Evolutionary conservation across 2,329 filamentous ascomycete species (phyloP).

Genomic region (Rutstroemia sp.): DNA sequence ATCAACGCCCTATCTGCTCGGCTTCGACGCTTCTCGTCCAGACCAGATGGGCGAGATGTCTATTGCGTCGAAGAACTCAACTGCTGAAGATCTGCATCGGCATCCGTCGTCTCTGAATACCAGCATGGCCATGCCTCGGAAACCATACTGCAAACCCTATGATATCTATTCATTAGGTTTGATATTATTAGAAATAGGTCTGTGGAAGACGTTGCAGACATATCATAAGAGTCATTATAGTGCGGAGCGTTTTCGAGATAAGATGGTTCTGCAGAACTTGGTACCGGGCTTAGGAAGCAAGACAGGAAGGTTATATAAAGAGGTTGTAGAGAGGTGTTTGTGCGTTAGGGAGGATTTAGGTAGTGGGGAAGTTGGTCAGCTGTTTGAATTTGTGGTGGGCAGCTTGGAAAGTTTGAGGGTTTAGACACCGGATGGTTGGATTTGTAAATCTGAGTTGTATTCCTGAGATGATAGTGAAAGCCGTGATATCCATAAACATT

Average conservation of each 20-base stretch:
- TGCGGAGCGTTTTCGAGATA: slow-evolving; percentile 36
- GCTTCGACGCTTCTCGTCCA: slow-evolving; percentile 36
- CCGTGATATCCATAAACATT: too few relatives aligned
- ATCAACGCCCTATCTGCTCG: slow-evolving; percentile 32
- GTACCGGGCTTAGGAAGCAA: slow-evolving; percentile 37
- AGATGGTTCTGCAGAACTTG: slow-evolving; percentile 34
- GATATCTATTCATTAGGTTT: slow-evolving; percentile 41
- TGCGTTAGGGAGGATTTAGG: slow-evolving; percentile 32
- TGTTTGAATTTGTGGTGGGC: slow-evolving; percentile 37
- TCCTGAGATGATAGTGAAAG: background rate
- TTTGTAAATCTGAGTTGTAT: background rate
- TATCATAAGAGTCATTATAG: slow-evolving; percentile 38
- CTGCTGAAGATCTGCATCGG: slow-evolving; percentile 36
- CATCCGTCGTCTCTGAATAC: slow-evolving; percentile 36
- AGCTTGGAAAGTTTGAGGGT: slow-evolving; percentile 33
- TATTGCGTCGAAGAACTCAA: slow-evolving; percentile 36
- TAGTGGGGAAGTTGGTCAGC: slow-evolving; percentile 31
- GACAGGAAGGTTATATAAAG: slow-evolving; percentile 34
- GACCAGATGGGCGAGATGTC: slow-evolving; percentile 32
- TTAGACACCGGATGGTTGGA: background rate
- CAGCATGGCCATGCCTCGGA: slow-evolving; percentile 29
- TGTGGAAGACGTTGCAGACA: slow-evolving; percentile 37
- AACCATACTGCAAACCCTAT: slow-evolving; percentile 33
- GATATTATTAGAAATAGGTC: slow-evolving; percentile 41
- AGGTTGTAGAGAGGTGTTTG: slow-evolving; percentile 37